phyloP scores from a whole-genome alignment of 1,284 basidiomycete genomes.

The Apiotrichum sp. region DNA sequence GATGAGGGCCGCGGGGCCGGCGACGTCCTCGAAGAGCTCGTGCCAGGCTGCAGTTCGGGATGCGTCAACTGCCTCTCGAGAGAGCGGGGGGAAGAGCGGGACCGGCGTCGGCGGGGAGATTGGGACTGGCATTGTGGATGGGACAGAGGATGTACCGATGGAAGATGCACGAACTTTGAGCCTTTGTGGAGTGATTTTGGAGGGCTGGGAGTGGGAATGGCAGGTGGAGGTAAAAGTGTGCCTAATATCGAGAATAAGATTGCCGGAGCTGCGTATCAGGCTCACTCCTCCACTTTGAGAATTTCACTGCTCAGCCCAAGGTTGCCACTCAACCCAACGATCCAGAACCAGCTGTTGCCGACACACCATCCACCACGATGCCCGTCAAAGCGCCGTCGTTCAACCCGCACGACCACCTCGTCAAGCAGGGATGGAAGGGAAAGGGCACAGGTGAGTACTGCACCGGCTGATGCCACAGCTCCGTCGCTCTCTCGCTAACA shows the following conservation, averaged over 20 bases:
- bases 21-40: conserved; percentile 61
- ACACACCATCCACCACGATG: neutral
- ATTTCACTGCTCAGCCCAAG: neutral
- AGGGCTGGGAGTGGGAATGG: too few species aligned
- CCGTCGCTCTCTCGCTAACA: neutral
- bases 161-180: too few species aligned
- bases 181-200: too few species aligned
- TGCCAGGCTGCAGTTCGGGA: conserved; percentile 90
- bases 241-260: too few species aligned
- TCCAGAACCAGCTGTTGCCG: neutral
- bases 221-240: too few species aligned
- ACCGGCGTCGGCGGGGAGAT: neutral
- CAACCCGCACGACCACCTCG: conserved; percentile 69
- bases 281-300: neutral
- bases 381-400: conserved; percentile 53
- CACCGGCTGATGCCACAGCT: neutral
- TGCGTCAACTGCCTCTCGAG: conserved; percentile 46
- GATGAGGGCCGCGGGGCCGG: conserved; percentile 73
- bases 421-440: conserved; percentile 79
- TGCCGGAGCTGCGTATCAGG: too few species aligned
- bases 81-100: conserved; percentile 10
- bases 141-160: neutral
- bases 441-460: conserved; percentile 55
- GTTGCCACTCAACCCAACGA: too few species aligned
- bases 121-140: conserved; percentile 14